Evolutionary conservation across 2,329 filamentous ascomycete genomes (phyloP), one percentile per base, ranked within the genome.

Genomic region (Fusarium sp.): DNA sequence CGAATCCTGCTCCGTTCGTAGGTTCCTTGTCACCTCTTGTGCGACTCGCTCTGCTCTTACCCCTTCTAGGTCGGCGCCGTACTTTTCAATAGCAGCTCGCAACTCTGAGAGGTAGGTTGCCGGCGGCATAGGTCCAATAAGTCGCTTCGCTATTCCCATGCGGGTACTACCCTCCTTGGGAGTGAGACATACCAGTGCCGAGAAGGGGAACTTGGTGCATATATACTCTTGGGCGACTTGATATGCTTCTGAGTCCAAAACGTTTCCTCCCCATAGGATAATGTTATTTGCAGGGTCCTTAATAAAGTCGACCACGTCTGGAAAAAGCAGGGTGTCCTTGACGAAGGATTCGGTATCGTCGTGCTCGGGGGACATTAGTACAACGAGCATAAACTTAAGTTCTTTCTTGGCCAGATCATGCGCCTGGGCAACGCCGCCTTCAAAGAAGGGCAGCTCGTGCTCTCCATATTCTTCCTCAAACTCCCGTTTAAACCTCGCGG

Each of bases 401-500:
- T 98, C 95, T 76, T 92, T 92, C 85, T 98, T 98, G 7, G 96
- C 95, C 41, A 92, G 85, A 80, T 99, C 97, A 72, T 98, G 91
- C 0, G 95, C 95, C 83, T 97, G 94, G 6, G 97, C 95, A 80
- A 98, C 97, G 6, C 96, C 95, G 61, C 93, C 93, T 80, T 98
- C 95, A 76, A 93, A 92, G 82, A 97, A 98, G 0, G 93, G 92
- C 6, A 98, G 84, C 6, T 86, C 87, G 58, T 91, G 90, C 20
- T 87, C 84, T 0, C 95, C 95, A 80, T 98, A 97, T 78, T 97
- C 94, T 83, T 99, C 97, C 78, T 98, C 95, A 76, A 99, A 98
- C 78, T 98, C 95, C 10, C 96, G 91, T 79, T 94, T 93, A 82
- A 98, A 97, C 35, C 97, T 89, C 29, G 94, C 92, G 0, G 96